Evolutionary conservation across 768 basidiomycete genomes (phyloP), one percentile per base, ranked within the genome.

Genomic region (Calocybe gangraenosa): DNA sequence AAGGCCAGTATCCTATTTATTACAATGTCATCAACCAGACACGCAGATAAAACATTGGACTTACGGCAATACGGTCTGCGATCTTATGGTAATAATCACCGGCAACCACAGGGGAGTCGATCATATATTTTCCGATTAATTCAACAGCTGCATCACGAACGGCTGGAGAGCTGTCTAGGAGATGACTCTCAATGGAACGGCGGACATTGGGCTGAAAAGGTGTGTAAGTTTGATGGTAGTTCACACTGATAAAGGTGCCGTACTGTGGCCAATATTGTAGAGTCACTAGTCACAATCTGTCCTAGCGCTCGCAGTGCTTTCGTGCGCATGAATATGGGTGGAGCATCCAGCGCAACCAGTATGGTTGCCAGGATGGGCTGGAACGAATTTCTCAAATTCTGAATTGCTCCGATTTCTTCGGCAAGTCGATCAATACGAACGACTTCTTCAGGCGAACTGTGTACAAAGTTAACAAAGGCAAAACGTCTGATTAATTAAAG

Each of bases 111-210:
- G 92, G 90, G 0, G 85, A 83, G 49, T 92, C 86, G 28, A 93
- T 80, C 72, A 98, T 84, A 57, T 98, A 95, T 67, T 92, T 95
- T n/a, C 96, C 96, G 46, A 98, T 90, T 46, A 99, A 69, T 58
- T 98, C 96, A 11, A 99, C 90, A 4, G 95, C 93, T 3, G 93
- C 92, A 60, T 99, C 96, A 9, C 96, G 87, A 6, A 99, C 96
- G 14, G 89, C 87, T 0, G 96, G 86, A 0, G 96, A 98, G 51
- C 78, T 86, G 55, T 99, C 96, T 2, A 88, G 70, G 11, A 99
- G 75, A 58, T 96, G 91, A 28, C 81, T 82, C 63, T 97, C 92
- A 52, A 99, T 91, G 2, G 25, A 28, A 28, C 25, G 25, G 11
- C 25, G 83, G 30, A 98, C 92, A 51, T 82, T 87, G 2, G 76